Base-by-base conservation (phyloP, 345 rosid genomes). In the Pistacia atlantica region DNA sequence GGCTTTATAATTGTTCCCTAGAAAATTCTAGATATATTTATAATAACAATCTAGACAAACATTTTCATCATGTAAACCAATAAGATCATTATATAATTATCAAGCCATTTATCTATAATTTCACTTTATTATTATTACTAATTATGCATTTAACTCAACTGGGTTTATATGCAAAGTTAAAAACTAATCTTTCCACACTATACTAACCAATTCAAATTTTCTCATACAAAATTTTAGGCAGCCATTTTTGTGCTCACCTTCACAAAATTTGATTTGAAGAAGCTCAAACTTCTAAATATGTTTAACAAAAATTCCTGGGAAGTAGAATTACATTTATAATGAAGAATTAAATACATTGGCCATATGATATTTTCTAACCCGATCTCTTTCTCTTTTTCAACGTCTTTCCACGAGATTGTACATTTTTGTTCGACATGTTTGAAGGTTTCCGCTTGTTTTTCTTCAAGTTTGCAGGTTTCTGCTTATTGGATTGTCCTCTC, bases 361-460 rank as follows among this genome's bases (percentile, higher is more conserved):
- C 38, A 45, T 18, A n/a, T 16, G 37, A 58, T 37, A 31, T 11
- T 4, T 42, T 42, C 64, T 65, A 69, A 18, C 56, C 68, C 0
- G 72, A 63, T 73, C 71, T 78, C 71, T 78, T 82, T 72, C 82
- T 82, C 75, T 67, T 87, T 81, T 73, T 81, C 20, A 74, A 58
- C 46, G 77, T 80, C 78, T 75, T 85, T 10, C 71, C 54, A 11
- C 8, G 71, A 17, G 73, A 81, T 69, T 61, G 37, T 52, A 10
- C 63, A 52, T 64, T 65, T 38, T 65, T 65, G 55, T 69, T 69
- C 0, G 14, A 12, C 22, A 8, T 8, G 28, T 49, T 49, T 51
- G 42, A 14, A 69, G 22, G 77, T 58, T 84, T 85, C 79, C 38
- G 82, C 80, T 9, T 38, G 2, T 51, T 16, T 16, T 69, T 69